These are phyloP conservation scores for Umbelopsis sp. DNA, from an alignment of 192 early-diverging fungal genomes.

Conservation along the genomic window DNA sequence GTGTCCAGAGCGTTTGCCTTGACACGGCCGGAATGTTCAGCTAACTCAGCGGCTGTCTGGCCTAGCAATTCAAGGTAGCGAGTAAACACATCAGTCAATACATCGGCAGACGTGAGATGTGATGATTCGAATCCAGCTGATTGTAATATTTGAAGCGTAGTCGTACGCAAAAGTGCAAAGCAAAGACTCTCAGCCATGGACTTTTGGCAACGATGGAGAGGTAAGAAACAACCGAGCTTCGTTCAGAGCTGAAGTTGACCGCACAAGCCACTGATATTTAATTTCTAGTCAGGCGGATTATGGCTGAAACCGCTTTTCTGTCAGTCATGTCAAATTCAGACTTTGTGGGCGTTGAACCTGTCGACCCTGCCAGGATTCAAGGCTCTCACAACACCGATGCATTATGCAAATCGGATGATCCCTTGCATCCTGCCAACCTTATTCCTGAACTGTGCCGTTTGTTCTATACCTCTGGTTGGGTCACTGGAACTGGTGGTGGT, in stretches of 20 bases:
- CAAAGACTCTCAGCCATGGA: constrained; percentile 47
- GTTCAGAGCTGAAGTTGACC: background rate
- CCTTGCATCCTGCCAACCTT: constrained; percentile 76
- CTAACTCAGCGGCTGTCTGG: constrained; percentile 46
- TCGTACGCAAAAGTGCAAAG: constrained; percentile 48
- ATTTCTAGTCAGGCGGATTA: background rate
- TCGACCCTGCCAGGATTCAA: background rate
- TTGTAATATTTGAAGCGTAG: constrained; percentile 53
- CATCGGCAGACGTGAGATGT: constrained; percentile 40
- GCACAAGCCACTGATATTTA: background rate
- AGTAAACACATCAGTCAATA: constrained; percentile 53
- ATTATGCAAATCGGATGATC: constrained; percentile 59
- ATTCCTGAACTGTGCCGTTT: constrained; percentile 90
- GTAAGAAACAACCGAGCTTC: background rate
- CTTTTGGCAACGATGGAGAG: background rate
- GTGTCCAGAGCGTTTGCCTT: constrained; percentile 48
- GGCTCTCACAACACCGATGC: constrained; percentile 29
- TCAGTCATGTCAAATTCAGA: background rate
- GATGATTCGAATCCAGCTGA: constrained; percentile 57
- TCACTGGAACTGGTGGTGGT: constrained; percentile 94
- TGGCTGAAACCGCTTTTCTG: background rate
- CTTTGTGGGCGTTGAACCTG: constrained; percentile 11
- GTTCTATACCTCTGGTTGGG: constrained; percentile 93
- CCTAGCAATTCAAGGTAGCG: constrained; percentile 50
- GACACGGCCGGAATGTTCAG: constrained; percentile 47